Percentiles rank a stretch among this genome's conserved stretches.
Evolutionary conservation across 2,329 filamentous ascomycete species (phyloP).

Genomic region (Epichloe sibirici): DNA sequence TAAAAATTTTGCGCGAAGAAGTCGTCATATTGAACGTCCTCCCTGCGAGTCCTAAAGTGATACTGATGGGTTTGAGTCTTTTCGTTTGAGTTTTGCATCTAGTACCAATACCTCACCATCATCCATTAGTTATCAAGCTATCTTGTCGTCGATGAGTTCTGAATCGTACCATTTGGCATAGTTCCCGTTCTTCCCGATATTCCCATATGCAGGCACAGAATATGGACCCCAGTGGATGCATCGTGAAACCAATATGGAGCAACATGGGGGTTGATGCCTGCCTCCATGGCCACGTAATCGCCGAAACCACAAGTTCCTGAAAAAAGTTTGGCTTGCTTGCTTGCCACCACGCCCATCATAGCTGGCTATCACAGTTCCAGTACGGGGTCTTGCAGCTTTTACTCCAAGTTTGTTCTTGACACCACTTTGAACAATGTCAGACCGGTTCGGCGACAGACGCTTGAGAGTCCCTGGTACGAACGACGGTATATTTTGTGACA

Average conservation of each 20-base stretch:
- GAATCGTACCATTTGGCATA: conserved; percentile 34
- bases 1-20: conserved; percentile 39
- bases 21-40: conserved; percentile 40
- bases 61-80: conserved; percentile 27
- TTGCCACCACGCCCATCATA: neutral
- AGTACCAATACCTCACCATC: conserved; percentile 6
- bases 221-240: conserved; percentile 45
- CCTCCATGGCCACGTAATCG: neutral
- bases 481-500: neutral
- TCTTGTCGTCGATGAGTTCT: neutral
- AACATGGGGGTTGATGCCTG: neutral
- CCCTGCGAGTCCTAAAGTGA: conserved; percentile 30
- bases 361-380: neutral
- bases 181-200: conserved; percentile 23
- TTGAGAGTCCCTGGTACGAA: neutral
- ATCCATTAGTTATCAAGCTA: too few species aligned
- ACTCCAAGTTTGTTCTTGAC: conserved; percentile 3
- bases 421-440: conserved; percentile 4
- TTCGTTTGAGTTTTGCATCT: conserved; percentile 11
- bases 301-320: conserved; percentile 1
- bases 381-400: neutral
- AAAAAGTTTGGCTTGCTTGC: neutral
- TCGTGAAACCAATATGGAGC: conserved; percentile 32
- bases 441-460: conserved; percentile 3
- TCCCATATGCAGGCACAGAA: conserved; percentile 42